Evolutionary conservation across 2,329 filamentous ascomycete species (phyloP).

Genomic region (Fusarium siculi): DNA sequence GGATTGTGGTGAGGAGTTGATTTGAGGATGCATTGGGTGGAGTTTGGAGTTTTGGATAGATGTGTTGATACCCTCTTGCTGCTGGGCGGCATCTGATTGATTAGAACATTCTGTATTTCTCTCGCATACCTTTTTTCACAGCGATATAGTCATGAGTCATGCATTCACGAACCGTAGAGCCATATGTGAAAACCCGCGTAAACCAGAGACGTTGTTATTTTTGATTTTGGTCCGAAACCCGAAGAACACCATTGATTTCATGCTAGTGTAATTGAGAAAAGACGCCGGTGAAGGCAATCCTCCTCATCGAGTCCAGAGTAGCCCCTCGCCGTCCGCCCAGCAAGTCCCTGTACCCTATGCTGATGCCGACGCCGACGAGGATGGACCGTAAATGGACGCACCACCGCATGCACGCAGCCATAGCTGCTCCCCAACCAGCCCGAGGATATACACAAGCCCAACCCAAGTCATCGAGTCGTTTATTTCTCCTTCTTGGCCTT

Average conservation of each 20-base stretch:
- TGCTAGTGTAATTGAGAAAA: constrained; percentile 53
- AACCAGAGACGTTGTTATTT: constrained; percentile 40
- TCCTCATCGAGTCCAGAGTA: constrained; percentile 46
- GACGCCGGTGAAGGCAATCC: constrained; percentile 44
- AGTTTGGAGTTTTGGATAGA: constrained; percentile 35
- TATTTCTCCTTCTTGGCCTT: constrained; percentile 95
- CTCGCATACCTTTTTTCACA: neutral
- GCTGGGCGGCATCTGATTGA: constrained; percentile 22
- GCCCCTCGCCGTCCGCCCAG: constrained; percentile 37
- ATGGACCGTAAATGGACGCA: constrained; percentile 39
- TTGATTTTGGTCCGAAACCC: constrained; percentile 51
- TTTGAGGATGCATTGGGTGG: constrained; percentile 9
- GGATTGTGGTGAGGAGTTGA: constrained; percentile 10
- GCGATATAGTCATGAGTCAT: constrained; percentile 9
- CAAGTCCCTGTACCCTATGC: constrained; percentile 42
- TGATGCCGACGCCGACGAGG: constrained; percentile 40
- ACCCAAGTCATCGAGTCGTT: constrained; percentile 55
- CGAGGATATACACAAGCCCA: constrained; percentile 47
- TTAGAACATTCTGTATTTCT: neutral
- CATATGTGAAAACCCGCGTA: constrained; percentile 1
- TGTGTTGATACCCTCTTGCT: constrained; percentile 32
- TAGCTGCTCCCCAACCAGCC: constrained; percentile 43
- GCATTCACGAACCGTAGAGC: constrained; percentile 7
- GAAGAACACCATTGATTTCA: constrained; percentile 57
- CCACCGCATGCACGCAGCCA: constrained; percentile 46